Conservation (phyloP, 2,329 filamentous ascomycete genomes). For the Verticillium tricorpus region DNA sequence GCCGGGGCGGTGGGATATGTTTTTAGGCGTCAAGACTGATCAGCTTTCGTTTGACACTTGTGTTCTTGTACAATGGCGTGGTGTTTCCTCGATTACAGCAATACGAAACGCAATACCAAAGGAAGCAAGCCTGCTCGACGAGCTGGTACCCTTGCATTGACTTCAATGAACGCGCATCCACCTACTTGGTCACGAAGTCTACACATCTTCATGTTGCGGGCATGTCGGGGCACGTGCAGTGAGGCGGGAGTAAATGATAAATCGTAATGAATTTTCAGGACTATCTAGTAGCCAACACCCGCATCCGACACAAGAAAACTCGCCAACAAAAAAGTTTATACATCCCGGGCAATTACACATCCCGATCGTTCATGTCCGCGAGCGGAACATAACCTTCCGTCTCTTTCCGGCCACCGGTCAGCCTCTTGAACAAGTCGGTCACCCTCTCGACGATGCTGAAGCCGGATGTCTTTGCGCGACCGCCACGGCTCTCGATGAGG, state of each 20-base stretch:
- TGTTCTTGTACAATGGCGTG: too few species aligned
- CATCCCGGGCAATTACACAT: slow-evolving; percentile 2
- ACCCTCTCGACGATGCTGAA: slow-evolving; percentile 37
- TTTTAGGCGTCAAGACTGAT: neutral
- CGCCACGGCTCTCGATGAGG: slow-evolving; percentile 53
- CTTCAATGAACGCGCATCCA: too few species aligned
- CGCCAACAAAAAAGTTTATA: neutral
- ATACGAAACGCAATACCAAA: too few species aligned
- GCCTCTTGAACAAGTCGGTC: slow-evolving; percentile 31
- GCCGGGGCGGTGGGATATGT: neutral
- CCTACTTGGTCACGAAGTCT: too few species aligned
- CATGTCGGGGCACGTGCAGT: too few species aligned
- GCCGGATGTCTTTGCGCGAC: slow-evolving; percentile 35
- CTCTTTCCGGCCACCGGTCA: slow-evolving; percentile 32
- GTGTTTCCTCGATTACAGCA: too few species aligned
- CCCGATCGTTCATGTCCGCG: slow-evolving; percentile 40
- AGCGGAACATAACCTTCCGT: slow-evolving; percentile 58
- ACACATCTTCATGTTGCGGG: too few species aligned
- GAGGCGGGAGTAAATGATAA: neutral
- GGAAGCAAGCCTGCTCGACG: too few species aligned
- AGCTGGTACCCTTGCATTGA: too few species aligned
- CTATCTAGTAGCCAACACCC: neutral
- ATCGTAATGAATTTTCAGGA: neutral
- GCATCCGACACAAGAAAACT: neutral
- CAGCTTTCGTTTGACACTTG: neutral